Conservation (phyloP, 306 rosid species). For the Elaeagnus macrophylla region DNA sequence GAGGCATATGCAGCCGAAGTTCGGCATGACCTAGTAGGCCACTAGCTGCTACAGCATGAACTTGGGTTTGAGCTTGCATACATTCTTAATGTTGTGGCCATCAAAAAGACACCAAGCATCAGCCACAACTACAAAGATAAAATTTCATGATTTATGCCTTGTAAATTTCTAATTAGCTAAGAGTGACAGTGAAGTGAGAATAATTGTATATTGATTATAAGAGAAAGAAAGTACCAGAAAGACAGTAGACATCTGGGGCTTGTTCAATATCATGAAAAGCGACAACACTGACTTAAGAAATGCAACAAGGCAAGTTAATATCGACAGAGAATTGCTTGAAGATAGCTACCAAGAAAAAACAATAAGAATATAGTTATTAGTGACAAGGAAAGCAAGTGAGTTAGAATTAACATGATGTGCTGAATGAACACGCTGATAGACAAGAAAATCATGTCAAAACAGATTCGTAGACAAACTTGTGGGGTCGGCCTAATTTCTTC, state of each 20-base stretch:
- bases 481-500: no score
- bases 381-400: slow-evolving; percentile 90
- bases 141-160: slow-evolving; percentile 1
- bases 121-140: slow-evolving; percentile 65
- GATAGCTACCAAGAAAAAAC: no score
- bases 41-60: slow-evolving; percentile 74
- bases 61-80: slow-evolving; percentile 96
- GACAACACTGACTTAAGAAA: slow-evolving; percentile 54
- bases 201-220: slow-evolving; percentile 6
- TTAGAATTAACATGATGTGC: slow-evolving; percentile 74
- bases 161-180: not conserved
- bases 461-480: not conserved
- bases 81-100: slow-evolving; percentile 95
- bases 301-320: slow-evolving; percentile 8
- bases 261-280: slow-evolving; percentile 80
- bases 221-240: slow-evolving; percentile 57
- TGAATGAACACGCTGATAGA: slow-evolving; percentile 54
- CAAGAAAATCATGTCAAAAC: slow-evolving; percentile 8
- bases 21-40: slow-evolving; percentile 89
- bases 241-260: slow-evolving; percentile 91
- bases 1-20: slow-evolving; percentile 78
- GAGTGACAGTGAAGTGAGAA: slow-evolving; percentile 1
- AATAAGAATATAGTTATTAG: no score
- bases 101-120: slow-evolving; percentile 90
- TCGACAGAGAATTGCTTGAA: slow-evolving; percentile 4